Evolutionary conservation across 129 eudicot genomes (phyloP), one percentile per base, ranked within the genome.

Genomic region (Chrysanthemum makinoi): DNA sequence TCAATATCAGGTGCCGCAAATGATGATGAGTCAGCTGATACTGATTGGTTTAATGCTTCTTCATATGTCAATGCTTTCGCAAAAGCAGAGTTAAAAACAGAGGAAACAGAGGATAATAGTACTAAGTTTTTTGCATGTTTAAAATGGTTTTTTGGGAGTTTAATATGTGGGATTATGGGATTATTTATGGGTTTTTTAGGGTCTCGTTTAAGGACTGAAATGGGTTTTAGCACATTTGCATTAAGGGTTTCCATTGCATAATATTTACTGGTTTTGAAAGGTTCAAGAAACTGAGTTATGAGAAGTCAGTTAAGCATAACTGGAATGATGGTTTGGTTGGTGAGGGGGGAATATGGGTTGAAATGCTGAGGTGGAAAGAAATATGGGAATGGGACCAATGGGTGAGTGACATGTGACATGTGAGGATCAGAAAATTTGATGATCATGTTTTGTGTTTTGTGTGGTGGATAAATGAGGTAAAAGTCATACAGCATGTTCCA

Each of bases 231-330:
- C 14, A 85, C 86, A 69, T 77, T 61, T 68, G 90, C 96, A 79
- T 87, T 89, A 57, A 87, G 84, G 77, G 96, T 93, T 82, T 87
- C 97, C 98, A 94, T 94, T n/a, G 90, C 81, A 79, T 84, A 78
- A 67, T 80, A 68, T 5, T 3, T 35, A 39, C 13, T 39, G 20
- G 73, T 77, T 48, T 6, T 39, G 10, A 39, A 39, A 39, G 44
- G 60, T 46, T 28, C 13, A 6, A 24, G 43, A 2, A 43, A 52
- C 15, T 72, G 9, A 65, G 72, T 39, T 39, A 28, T 13, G 61
- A 68, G 19, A 65, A 6, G 63, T 18, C 49, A 9, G 62, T 64
- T 70, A 76, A 77, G 64, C 72, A 76, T 39, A 66, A 81, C 50
- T 62, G 62, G 62, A 73, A 17, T 2, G 26, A 0, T 14, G 75